Evolutionary conservation across 352 stramenopile species (phyloP), one percentile per base, ranked within the genome.

Genomic region (Pythium volutum): DNA sequence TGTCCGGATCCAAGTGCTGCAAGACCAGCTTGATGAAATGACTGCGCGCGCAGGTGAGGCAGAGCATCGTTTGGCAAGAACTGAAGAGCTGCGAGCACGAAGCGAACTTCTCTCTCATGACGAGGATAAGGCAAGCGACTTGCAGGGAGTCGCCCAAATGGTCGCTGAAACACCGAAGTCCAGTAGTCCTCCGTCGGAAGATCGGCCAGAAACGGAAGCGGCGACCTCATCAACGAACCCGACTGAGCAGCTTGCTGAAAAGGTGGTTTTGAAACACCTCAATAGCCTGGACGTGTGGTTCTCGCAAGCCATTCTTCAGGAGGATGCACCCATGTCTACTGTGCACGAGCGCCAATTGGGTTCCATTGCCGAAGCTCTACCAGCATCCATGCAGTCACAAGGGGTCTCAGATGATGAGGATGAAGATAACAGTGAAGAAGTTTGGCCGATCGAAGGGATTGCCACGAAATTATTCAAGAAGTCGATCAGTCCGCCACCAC

Each of bases 211-310:
- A 20, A 12, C 22, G 15, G 10, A 59, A 54, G 15, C 14, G n/a
- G 23, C 8, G n/a, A 39, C 26, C 15, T 8, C 9, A 41, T 12
- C 15, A 31, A 22, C 20, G 51, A 73, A 39, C 53, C 55, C 25
- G 58, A 49, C 47, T 3, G 54, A 59, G 16, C 12, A 43, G 15
- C 48, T 63, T 18, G 36, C 53, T 16, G 45, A 75, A 22, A 38
- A 58, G 6, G 27, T 74, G 16, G 60, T 85, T 45, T 64, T 73
- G 29, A 71, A 74, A 18, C 67, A 88, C 36, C 46, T 88, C 36
- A 74, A 67, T 36, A 84, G 70, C 38, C 43, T 88, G 2, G 71
- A 88, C 31, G 50, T 48, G 48, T 88, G 78, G 78, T 88, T 88
- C 31, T 69, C 76, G 11, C 43, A 67, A 49, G 62, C 75, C 18